Conservation (phyloP, 2,329 filamentous ascomycete species). For the Emmonsiellopsis sp. region DNA sequence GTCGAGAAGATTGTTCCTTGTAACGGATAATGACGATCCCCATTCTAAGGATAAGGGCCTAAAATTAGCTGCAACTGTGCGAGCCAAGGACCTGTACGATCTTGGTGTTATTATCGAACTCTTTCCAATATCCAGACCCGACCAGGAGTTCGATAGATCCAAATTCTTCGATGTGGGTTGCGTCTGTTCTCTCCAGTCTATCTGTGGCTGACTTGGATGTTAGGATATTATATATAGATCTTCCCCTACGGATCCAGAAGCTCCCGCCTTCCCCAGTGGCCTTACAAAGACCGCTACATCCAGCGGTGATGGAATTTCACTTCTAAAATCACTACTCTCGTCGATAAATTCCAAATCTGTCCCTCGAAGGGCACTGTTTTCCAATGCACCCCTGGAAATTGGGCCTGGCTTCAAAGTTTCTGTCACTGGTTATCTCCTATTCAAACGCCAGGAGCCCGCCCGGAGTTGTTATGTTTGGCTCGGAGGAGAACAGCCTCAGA, state of each 20-base stretch:
- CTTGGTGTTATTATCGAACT: slow-evolving; percentile 84
- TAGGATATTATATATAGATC: slow-evolving; percentile 84
- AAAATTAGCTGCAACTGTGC: slow-evolving; percentile 67
- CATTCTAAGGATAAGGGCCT: slow-evolving; percentile 62
- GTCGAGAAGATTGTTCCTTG: slow-evolving; percentile 84
- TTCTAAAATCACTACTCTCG: slow-evolving; percentile 71
- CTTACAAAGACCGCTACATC: slow-evolving; percentile 46
- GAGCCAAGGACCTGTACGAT: slow-evolving; percentile 92
- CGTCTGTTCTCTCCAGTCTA: background rate
- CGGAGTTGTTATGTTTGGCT: slow-evolving; percentile 82
- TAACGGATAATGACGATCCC: slow-evolving; percentile 88
- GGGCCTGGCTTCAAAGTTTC: slow-evolving; percentile 77
- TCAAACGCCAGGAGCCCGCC: slow-evolving; percentile 73
- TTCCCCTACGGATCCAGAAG: slow-evolving; percentile 60
- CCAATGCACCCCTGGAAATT: slow-evolving; percentile 76
- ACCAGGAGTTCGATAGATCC: slow-evolving; percentile 64
- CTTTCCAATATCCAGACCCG: slow-evolving; percentile 71
- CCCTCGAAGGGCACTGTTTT: slow-evolving; percentile 76
- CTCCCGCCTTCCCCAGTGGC: slow-evolving; percentile 41
- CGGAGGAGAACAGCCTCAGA: slow-evolving; percentile 73
- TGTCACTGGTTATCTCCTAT: slow-evolving; percentile 83
- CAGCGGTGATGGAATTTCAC: slow-evolving; percentile 64
- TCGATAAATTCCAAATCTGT: slow-evolving; percentile 87
- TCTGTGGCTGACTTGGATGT: slow-evolving; percentile 13
- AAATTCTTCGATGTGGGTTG: slow-evolving; percentile 79